A percentile compares a stretch with the other conserved stretches of the same genome.
Conservation (phyloP, 1,139 yeast genomes). For the Taiozyma sp. region DNA sequence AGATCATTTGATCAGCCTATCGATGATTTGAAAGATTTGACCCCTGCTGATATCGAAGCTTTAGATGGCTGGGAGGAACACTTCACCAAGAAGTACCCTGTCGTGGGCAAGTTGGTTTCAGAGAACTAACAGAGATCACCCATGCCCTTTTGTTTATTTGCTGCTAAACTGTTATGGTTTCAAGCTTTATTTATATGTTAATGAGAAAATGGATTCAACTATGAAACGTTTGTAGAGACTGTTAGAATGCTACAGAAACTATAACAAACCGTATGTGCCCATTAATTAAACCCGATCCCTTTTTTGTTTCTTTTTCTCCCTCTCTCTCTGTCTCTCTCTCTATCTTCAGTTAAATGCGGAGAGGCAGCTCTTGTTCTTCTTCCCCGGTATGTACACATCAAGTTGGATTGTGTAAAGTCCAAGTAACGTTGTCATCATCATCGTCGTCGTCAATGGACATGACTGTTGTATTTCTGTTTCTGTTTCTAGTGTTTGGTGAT, state of each 20-base stretch:
- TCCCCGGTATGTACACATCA: not conserved
- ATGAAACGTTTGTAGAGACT: not conserved
- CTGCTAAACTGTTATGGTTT: not conserved
- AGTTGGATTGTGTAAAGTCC: not conserved
- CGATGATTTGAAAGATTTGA: constrained; percentile 61
- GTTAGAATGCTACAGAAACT: not conserved
- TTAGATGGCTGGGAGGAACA: constrained; percentile 83
- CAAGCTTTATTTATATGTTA: not conserved
- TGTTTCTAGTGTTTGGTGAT: not conserved
- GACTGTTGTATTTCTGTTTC: not conserved
- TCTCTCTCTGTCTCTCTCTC: too few species aligned
- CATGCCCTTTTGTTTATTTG: too few species aligned
- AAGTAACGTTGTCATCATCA: not conserved
- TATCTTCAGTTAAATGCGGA: not conserved
- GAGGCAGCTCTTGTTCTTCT: not conserved
- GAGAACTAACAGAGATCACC: constrained; percentile 1
- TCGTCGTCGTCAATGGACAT: not conserved
- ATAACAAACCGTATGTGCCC: not conserved
- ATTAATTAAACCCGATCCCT: not conserved
- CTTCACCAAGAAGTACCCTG: constrained; percentile 71
- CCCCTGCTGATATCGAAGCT: constrained; percentile 56
- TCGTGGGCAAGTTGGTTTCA: constrained; percentile 51
- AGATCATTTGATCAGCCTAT: constrained; percentile 63
- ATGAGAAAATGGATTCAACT: not conserved
- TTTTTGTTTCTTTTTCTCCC: too few species aligned